Base-by-base conservation (phyloP, 345 rosid species). In the Moringa oleifera region DNA sequence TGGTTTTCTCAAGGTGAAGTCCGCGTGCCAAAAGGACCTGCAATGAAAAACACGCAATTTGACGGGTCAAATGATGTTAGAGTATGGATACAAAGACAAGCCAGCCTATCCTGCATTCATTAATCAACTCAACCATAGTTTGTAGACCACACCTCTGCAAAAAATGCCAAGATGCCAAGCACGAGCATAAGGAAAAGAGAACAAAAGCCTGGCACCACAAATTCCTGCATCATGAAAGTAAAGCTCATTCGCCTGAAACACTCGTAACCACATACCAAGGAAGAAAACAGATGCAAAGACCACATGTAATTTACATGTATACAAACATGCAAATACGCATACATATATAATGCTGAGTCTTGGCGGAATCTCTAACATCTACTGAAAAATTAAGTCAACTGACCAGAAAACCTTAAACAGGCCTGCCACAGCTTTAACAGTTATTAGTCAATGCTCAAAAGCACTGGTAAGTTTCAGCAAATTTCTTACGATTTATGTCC, bases 1-100 rank as follows among this genome's bases (percentile, higher is more conserved):
- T 75, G 62, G 82, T 87, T 74, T 87, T 87, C 81, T 89, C 96
- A n/a, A 87, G 96, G 76, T 89, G 96, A 66, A 89, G 85, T 20
- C 89, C 91, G 1, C 87, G 91, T 0, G 98, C 98, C 75, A 92
- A 68, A 25, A 89, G 67, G 56, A 89, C 75, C 98, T 91, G 72
- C 60, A 66, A 58, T 36, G 13, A 20, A 59, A n/a, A n/a, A 28
- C 65, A 57, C 45, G 28, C 10, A 67, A 8, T 23, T 23, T 60
- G 24, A 58, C 72, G 62, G 10, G 46, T 57, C 46, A 21, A 65
- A 57, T 41, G 46, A 1, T 16, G 64, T 20, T 10, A 19, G 55
- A 52, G 33, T 59, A 63, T 25, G 41, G 20, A 25, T 18, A 56
- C 11, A 59, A 20, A 41, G 19, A 0, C 18, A 46, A 45, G 20